These are phyloP conservation scores for Aspergillus texensis DNA, from an alignment of 2,329 filamentous ascomycete genomes.

Conservation along the genomic window DNA sequence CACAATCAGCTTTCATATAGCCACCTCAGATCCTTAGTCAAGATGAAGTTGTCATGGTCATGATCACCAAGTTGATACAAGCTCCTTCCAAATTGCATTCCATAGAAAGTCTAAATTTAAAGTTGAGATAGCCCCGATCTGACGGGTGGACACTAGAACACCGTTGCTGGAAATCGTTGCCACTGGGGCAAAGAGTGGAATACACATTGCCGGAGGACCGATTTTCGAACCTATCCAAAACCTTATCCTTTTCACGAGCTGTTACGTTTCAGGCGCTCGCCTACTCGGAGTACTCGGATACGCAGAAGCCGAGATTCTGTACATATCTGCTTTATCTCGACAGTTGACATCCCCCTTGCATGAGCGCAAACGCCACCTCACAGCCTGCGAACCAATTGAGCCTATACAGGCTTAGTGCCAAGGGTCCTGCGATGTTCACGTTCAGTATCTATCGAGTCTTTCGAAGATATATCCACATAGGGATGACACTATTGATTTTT, in stretches of 20 bases:
- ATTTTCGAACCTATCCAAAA: background rate
- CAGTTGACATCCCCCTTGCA: background rate
- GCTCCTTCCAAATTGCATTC: background rate
- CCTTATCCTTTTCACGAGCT: background rate
- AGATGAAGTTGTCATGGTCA: background rate
- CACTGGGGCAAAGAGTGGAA: background rate
- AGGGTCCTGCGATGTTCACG: background rate
- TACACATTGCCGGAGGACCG: background rate
- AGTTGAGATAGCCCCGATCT: background rate
- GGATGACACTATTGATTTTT: background rate
- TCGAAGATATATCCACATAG: background rate
- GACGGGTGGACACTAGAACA: background rate
- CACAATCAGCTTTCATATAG: background rate
- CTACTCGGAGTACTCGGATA: background rate
- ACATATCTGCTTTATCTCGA: background rate
- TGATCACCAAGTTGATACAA: background rate
- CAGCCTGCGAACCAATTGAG: background rate
- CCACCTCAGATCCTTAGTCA: background rate
- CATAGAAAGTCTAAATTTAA: background rate
- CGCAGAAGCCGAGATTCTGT: background rate
- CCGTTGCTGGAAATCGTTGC: background rate
- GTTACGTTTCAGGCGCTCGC: background rate
- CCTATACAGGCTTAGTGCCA: background rate
- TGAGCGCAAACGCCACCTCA: slow-evolving; percentile 1
- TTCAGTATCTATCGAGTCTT: background rate